A percentile compares a stretch with the other conserved stretches of the same genome.
phyloP scores from a whole-genome alignment of 2,329 filamentous ascomycete genomes.

The Apiospora saccharicola region DNA sequence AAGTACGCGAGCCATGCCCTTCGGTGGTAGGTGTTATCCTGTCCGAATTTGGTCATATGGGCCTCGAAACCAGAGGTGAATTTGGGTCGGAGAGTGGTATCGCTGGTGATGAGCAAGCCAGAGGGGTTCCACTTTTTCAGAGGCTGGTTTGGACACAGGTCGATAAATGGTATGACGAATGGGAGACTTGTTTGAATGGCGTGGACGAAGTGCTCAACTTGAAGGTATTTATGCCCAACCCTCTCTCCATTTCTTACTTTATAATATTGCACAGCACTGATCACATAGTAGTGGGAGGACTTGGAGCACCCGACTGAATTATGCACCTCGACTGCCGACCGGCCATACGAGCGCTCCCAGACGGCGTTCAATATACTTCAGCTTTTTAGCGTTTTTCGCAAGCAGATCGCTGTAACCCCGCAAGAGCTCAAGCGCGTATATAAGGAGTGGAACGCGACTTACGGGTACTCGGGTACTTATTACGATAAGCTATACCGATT shows the following conservation, averaged over 20 bases:
- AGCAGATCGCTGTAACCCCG: neutral
- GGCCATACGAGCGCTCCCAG: neutral
- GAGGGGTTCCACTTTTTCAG: neutral
- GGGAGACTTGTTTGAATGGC: neutral
- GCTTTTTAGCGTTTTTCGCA: neutral
- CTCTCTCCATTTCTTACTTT: neutral
- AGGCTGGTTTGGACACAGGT: neutral
- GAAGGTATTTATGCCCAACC: neutral
- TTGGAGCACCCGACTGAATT: neutral
- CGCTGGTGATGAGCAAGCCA: accelerated
- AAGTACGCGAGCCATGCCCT: neutral
- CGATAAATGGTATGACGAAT: neutral
- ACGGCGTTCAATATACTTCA: neutral
- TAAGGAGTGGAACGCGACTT: neutral
- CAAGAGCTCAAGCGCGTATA: neutral
- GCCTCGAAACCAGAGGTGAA: neutral
- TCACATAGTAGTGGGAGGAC: neutral
- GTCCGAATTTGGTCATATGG: neutral
- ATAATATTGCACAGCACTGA: neutral
- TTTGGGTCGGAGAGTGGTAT: neutral
- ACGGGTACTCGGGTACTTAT: neutral
- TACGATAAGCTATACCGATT: neutral
- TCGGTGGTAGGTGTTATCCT: neutral
- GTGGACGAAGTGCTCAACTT: neutral
- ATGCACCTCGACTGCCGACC: no score